These are phyloP conservation scores for Lentinula raphanica DNA, from an alignment of 768 basidiomycete species.

Conservation along the genomic window DNA sequence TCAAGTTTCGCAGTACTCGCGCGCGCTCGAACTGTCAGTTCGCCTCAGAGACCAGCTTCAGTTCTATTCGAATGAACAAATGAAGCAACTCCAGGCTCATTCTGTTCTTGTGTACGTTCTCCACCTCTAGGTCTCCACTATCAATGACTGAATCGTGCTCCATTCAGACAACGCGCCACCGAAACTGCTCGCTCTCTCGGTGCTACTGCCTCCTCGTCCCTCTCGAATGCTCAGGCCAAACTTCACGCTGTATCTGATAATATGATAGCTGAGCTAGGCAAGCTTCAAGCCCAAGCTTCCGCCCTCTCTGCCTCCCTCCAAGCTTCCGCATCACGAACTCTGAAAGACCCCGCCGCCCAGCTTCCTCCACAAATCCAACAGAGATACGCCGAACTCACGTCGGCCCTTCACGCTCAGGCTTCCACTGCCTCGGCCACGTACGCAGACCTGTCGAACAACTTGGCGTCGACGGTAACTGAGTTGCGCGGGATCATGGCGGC, in stretches of 20 bases:
- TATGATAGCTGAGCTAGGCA: constrained; percentile 64
- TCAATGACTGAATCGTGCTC: not conserved
- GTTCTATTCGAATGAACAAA: constrained; percentile 64
- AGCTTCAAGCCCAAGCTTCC: constrained; percentile 55
- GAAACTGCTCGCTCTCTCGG: constrained; percentile 63
- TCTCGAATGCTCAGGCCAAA: constrained; percentile 48
- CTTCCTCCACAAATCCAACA: constrained; percentile 59
- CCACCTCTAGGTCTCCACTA: not conserved
- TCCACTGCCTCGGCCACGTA: constrained; percentile 28
- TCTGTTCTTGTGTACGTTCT: constrained; percentile 54
- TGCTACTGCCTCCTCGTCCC: constrained; percentile 51
- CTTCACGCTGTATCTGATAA: constrained; percentile 58
- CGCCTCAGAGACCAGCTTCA: constrained; percentile 59
- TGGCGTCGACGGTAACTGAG: constrained; percentile 46
- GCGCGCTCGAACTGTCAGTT: constrained; percentile 60
- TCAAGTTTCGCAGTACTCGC: constrained; percentile 70
- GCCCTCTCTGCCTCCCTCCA: constrained; percentile 42
- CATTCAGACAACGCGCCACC: constrained; percentile 58
- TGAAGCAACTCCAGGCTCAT: constrained; percentile 66
- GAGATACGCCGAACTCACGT: not conserved
- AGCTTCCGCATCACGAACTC: constrained; percentile 18
- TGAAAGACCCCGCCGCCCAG: constrained; percentile 33
- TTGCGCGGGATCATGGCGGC: constrained; percentile 46
- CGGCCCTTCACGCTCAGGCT: not conserved
- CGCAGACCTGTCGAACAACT: constrained; percentile 40